Conservation (phyloP, 1,284 basidiomycete genomes). For the Ganoderma leucocontextum region DNA sequence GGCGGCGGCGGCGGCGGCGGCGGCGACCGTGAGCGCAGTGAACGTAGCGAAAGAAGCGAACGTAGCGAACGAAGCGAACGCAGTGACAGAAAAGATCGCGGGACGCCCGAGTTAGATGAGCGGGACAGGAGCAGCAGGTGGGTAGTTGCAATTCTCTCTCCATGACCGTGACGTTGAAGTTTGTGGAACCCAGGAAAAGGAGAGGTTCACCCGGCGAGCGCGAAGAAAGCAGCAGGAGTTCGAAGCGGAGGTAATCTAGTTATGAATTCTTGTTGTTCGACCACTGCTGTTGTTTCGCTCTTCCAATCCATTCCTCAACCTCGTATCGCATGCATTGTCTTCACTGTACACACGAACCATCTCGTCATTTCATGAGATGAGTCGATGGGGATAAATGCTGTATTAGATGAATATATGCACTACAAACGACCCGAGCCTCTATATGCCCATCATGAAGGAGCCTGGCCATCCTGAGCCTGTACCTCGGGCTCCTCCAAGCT, state of each 20-base stretch:
- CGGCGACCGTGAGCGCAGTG: slow-evolving; percentile 51
- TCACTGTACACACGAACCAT: neutral
- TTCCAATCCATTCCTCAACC: neutral
- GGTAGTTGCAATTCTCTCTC: slow-evolving; percentile 19
- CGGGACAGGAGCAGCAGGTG: slow-evolving; percentile 42
- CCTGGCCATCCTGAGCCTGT: slow-evolving; percentile 36
- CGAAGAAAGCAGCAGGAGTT: slow-evolving; percentile 41
- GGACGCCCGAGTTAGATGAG: slow-evolving; percentile 39
- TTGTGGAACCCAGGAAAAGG: slow-evolving; percentile 38
- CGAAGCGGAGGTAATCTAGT: slow-evolving; percentile 42
- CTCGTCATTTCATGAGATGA: neutral
- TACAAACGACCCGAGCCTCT: slow-evolving; percentile 23
- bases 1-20: slow-evolving; percentile 48
- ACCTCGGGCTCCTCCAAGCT: slow-evolving; percentile 63
- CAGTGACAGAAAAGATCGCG: slow-evolving; percentile 30
- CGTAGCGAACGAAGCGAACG: slow-evolving; percentile 22
- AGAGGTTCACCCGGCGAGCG: slow-evolving; percentile 41
- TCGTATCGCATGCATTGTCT: neutral
- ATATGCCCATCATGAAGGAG: slow-evolving; percentile 24
- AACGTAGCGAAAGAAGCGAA: slow-evolving; percentile 31
- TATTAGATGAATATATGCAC: slow-evolving; percentile 30
- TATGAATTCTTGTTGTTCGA: neutral
- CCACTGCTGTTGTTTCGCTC: neutral
- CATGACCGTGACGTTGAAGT: slow-evolving; percentile 9
- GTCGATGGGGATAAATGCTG: slow-evolving; percentile 14